Conservation (phyloP, 1,139 yeast species). For the Sugiyamaella neomexicana region DNA sequence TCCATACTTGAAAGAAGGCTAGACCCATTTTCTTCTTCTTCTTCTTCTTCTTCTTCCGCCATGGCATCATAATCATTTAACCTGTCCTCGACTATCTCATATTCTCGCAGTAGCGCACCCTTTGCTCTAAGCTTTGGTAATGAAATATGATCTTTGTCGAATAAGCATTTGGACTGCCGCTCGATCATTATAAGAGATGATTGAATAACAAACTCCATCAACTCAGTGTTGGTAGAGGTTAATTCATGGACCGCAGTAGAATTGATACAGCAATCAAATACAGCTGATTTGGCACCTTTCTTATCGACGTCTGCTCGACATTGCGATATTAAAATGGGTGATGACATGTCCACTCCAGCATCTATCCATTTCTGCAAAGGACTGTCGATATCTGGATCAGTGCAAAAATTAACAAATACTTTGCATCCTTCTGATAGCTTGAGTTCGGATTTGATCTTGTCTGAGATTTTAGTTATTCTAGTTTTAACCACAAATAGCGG, state of each 20-base stretch:
- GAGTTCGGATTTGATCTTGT: constrained; percentile 28
- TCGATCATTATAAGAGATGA: constrained; percentile 41
- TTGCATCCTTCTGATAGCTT: constrained; percentile 49
- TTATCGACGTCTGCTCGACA: constrained; percentile 60
- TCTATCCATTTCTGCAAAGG: constrained; percentile 43
- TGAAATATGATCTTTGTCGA: constrained; percentile 31
- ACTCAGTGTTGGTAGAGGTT: constrained; percentile 54
- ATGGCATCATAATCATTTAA: constrained; percentile 17
- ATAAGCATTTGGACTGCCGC: constrained; percentile 28
- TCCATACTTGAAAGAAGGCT: constrained; percentile 3
- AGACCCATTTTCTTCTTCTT: neutral
- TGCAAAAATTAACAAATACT: constrained; percentile 76
- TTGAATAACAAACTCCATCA: constrained; percentile 62
- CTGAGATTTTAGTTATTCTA: constrained; percentile 44
- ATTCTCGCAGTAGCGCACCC: constrained; percentile 29
- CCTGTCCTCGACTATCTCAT: too few species aligned
- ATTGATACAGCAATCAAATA: constrained; percentile 64
- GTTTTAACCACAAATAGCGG: constrained; percentile 71
- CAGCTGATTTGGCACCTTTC: constrained; percentile 62
- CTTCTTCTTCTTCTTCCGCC: neutral
- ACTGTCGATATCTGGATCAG: constrained; percentile 51
- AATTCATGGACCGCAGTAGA: constrained; percentile 42
- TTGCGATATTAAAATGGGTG: constrained; percentile 70
- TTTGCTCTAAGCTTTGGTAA: constrained; percentile 38
- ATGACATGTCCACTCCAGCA: constrained; percentile 66